Percentiles rank a stretch among this genome's conserved stretches.
Evolutionary conservation across 169 alveolate genomes (phyloP).

Genomic region (Eimeria maxima): DNA sequence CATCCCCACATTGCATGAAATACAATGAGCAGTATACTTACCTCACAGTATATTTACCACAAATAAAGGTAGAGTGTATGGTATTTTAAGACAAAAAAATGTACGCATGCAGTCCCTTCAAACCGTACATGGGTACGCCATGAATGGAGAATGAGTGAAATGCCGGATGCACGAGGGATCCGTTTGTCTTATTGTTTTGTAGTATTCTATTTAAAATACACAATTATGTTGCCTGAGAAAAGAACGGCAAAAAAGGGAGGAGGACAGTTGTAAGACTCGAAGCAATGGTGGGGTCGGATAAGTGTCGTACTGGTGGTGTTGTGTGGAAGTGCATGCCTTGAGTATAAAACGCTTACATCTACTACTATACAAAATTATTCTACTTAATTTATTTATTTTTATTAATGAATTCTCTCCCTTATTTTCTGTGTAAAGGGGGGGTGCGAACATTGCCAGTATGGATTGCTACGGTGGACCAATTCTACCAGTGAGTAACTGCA

Average conservation of each 20-base stretch:
- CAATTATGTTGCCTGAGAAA: not conserved
- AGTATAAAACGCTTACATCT: not conserved
- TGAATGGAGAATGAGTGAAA: no score
- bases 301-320: not conserved
- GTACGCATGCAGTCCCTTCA: not conserved
- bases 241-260: not conserved
- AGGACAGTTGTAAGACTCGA: not conserved
- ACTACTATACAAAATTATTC: not conserved
- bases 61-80: not conserved
- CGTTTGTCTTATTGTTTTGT: not conserved
- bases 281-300: not conserved
- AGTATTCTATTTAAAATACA: not conserved
- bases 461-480: not conserved
- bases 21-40: not conserved
- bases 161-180: not conserved
- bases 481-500: no score
- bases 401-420: not conserved
- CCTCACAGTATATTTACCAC: not conserved
- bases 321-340: not conserved
- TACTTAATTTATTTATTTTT: not conserved
- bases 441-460: not conserved
- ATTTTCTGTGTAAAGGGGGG: not conserved
- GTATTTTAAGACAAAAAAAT: not conserved
- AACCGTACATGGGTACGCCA: no score
- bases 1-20: not conserved